Evolutionary conservation across 2,329 filamentous ascomycete genomes (phyloP), one percentile per base, ranked within the genome.

Genomic region (Hypomyces perniciosus): DNA sequence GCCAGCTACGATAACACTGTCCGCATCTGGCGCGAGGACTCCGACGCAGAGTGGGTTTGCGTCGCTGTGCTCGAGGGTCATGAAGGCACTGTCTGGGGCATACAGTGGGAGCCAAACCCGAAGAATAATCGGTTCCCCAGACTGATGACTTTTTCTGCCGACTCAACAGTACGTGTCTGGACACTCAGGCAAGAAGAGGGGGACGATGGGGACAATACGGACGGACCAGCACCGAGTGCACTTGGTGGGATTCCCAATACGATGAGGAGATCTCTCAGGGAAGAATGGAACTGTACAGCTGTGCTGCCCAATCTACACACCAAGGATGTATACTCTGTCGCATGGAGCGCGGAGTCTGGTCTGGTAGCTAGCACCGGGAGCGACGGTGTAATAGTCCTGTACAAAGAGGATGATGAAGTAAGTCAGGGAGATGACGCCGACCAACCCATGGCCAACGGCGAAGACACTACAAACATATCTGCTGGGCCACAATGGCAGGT

Each of bases 1-100:
- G 86, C 82, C n/a, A 95, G 89, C 66, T 99, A 99, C 67, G 93
- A 99, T 64, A 87, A 97, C 65, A 93, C 87, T 5, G 85, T 96
- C 31, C 74, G 92, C 52, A 71, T 97, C 52, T 97, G 92, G 84
- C 81, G 87, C 43, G 91, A 96, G 72, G 92, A 96, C 68, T 78
- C 81, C 34, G 92, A 96, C 63, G 79, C 78, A 33, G 92, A 97
- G 66, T 99, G 93, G 93, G 86, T 86, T 8, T 95, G 92, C 63
- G 87, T 96, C 29, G 81, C 86, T 8, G 81, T 90, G 42, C 74
- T 97, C 28, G 81, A 86, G 59, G 90, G 88, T 1, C 92, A 97
- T 65, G 73, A 72, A 29, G 88, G 86, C 2, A 99, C 93, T 2
- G 91, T 97, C 8, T 99, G 93, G 93, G 87, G 83, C 57, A 66